Evolutionary conservation across 352 stramenopile genomes (phyloP).

Genomic region (Pelagophyceae sp.): DNA sequence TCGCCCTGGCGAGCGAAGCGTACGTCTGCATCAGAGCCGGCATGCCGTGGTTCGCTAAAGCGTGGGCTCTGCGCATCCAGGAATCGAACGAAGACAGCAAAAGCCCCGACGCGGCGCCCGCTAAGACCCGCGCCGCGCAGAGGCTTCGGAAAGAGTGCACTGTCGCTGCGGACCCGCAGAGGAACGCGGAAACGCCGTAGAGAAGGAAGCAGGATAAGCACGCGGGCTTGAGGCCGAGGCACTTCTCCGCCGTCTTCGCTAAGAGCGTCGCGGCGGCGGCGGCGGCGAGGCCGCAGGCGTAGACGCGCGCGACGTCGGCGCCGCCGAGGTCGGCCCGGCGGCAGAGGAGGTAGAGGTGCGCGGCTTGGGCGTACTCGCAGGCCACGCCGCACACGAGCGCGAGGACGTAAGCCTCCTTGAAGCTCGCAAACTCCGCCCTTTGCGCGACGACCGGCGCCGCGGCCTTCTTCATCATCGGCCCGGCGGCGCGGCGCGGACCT

Average conservation of each 20-base stretch:
- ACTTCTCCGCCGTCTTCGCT: neutral
- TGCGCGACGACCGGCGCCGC: too few relatives aligned
- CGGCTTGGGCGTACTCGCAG: neutral
- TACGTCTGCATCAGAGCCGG: neutral
- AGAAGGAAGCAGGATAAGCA: neutral
- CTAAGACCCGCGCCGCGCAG: neutral
- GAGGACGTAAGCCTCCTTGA: neutral
- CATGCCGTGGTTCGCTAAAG: too few relatives aligned
- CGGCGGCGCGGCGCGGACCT: too few relatives aligned
- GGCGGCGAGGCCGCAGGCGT: neutral
- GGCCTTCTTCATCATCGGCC: too few relatives aligned
- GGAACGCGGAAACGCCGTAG: neutral
- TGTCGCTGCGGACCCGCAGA: neutral
- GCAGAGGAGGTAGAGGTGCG: neutral
- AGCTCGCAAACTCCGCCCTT: neutral
- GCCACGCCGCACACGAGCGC: neutral
- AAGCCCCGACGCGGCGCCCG: neutral
- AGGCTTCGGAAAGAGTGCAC: neutral
- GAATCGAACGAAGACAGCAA: neutral
- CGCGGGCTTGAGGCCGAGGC: neutral
- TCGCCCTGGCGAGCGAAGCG: neutral
- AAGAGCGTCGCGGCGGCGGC: neutral
- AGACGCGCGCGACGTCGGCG: neutral
- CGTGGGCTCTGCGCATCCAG: neutral
- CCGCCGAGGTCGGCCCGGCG: neutral